phyloP scores from a whole-genome alignment of 306 rosid species.

The Lupinus albus region DNA sequence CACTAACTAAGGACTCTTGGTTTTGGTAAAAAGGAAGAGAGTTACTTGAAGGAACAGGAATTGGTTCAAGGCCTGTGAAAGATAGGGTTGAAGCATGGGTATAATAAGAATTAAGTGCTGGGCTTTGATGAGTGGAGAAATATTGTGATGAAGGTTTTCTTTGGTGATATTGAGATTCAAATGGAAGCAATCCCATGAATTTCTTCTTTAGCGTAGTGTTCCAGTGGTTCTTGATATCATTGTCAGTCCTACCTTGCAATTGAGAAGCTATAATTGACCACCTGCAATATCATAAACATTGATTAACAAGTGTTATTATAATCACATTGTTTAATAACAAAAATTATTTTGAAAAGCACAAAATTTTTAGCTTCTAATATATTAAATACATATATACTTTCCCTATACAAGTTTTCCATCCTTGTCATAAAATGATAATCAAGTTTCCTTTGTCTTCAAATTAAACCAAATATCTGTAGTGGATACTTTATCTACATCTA shows the following conservation, averaged over 20 bases:
- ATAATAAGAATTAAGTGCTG: slow-evolving; percentile 34
- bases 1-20: slow-evolving; percentile 45
- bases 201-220: slow-evolving; percentile 96
- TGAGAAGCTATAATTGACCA: slow-evolving; percentile 97
- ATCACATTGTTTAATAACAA: too few species aligned
- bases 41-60: slow-evolving; percentile 37
- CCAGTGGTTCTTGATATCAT: slow-evolving; percentile 96
- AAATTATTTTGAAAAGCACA: too few species aligned
- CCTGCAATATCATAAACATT: slow-evolving; percentile 39
- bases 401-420: too few species aligned
- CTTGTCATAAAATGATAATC: not conserved
- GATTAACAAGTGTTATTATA: too few species aligned
- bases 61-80: slow-evolving; percentile 42
- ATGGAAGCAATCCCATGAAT: slow-evolving; percentile 57
- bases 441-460: slow-evolving; percentile 17
- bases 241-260: slow-evolving; percentile 89
- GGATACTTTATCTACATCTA: slow-evolving; percentile 49
- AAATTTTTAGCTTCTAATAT: too few species aligned
- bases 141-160: slow-evolving; percentile 42
- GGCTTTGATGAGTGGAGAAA: slow-evolving; percentile 37
- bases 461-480: slow-evolving; percentile 29
- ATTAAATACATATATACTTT: too few species aligned
- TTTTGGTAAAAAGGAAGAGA: slow-evolving; percentile 49
- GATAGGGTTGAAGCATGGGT: slow-evolving; percentile 39
- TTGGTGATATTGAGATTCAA: slow-evolving; percentile 33